Evolutionary conservation across 2,329 filamentous ascomycete species (phyloP).

Genomic region (Fusarium albosuccineum): DNA sequence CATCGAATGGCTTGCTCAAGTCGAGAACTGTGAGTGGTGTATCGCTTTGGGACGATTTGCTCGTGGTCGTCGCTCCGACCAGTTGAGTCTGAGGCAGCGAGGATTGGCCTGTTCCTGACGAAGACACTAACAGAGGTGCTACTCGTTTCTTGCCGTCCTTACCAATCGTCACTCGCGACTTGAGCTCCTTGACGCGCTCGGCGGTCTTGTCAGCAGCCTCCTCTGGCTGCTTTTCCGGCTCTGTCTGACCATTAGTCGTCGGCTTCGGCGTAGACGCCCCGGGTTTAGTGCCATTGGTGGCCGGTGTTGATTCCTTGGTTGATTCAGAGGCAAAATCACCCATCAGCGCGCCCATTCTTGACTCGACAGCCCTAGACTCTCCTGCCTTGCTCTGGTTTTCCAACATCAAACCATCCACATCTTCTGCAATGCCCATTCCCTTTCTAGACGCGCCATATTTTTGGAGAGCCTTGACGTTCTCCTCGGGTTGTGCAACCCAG

Average conservation of each 20-base stretch:
- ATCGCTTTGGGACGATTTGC: constrained; percentile 74
- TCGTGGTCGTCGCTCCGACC: constrained; percentile 78
- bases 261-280: constrained; percentile 53
- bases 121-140: constrained; percentile 90
- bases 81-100: constrained; percentile 91
- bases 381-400: constrained; percentile 94
- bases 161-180: constrained; percentile 92
- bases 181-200: constrained; percentile 72
- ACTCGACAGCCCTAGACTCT: constrained; percentile 90
- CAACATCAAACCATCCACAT: constrained; percentile 86
- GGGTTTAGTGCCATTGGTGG: constrained; percentile 65
- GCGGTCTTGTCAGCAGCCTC: constrained; percentile 67
- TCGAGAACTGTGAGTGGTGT: constrained; percentile 87
- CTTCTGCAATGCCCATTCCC: constrained; percentile 91
- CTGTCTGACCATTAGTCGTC: constrained; percentile 55
- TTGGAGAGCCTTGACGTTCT: constrained; percentile 92
- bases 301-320: constrained; percentile 62
- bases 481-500: constrained; percentile 85
- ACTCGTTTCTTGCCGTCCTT: constrained; percentile 98
- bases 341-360: constrained; percentile 98
- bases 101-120: constrained; percentile 86
- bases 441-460: constrained; percentile 92
- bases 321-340: constrained; percentile 77
- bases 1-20: constrained; percentile 93
- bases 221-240: constrained; percentile 54